Base-by-base conservation (phyloP, 2,329 filamentous ascomycete genomes). In the Fusarium gaditjirri region DNA sequence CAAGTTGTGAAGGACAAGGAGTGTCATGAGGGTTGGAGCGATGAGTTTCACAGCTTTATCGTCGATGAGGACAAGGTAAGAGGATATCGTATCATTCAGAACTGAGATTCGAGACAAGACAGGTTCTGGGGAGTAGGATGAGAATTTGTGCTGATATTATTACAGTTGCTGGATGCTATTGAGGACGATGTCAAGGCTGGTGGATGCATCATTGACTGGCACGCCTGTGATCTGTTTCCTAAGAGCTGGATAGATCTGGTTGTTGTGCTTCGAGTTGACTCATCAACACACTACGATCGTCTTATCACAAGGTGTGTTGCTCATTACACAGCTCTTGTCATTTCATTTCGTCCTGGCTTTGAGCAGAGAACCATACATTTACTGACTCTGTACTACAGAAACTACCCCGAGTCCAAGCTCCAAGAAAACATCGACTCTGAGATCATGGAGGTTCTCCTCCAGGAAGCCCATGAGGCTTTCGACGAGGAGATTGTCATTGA, bases 391-490 rank as follows among this genome's bases (percentile, higher is more conserved):
- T 17, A 33, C 2, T 25, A 27, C 42, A 93, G 92, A 73, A 92
- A 94, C 70, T 98, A 98, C 81, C 87, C 89, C 69, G 93, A 96
- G 79, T 87, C 88, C 70, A 99, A 99, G 82, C 85, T 99, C 46
- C 93, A 98, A 81, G 96, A 98, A 82, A 99, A 99, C 79, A 85
- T 99, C 67, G 96, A 99, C 81, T 93, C 94, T 35, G 96, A 99
- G 84, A 98, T 99, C 79, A 98, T 99, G 91, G 93, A 97, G 79
- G 94, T 98, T 31, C 84, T 99, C 61, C 85, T 97, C 25, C 92
- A 97, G 75, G 96, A 99, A 84, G 96, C 96, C 36, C 87, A 91
- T 67, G 95, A 97, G 71, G 90, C 92, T 16, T 99, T 95, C 78
- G 93, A 94, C 59, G 90, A 93, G 81, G 90, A 96, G 79, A 93